These are phyloP conservation scores for Nymphaea colorata DNA, from an alignment of 164 flowering plant species.

Conservation along the genomic window DNA sequence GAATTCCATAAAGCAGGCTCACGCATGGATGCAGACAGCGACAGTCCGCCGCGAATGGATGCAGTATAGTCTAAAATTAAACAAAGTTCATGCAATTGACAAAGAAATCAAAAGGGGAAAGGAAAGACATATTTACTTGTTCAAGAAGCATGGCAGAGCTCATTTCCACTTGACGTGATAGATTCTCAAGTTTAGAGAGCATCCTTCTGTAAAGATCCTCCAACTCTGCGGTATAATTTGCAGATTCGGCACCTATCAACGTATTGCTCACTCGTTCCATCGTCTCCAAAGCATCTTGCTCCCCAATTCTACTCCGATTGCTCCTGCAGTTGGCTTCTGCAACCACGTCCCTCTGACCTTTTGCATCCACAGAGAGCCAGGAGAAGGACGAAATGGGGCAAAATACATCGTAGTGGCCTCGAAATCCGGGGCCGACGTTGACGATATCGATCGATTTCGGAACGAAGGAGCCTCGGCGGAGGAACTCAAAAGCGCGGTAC, in stretches of 20 bases:
- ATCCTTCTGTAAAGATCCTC: slow-evolving; percentile 77
- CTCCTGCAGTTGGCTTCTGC: slow-evolving; percentile 21
- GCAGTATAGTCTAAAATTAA: too few species aligned
- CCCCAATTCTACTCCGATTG: slow-evolving; percentile 39
- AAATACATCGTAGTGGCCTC: slow-evolving; percentile 59
- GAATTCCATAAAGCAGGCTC: too few species aligned
- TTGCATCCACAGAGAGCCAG: slow-evolving; percentile 21
- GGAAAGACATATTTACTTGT: slow-evolving; percentile 29
- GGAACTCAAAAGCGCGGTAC: slow-evolving; percentile 57
- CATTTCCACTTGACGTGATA: slow-evolving; percentile 55
- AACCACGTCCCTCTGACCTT: slow-evolving; percentile 23
- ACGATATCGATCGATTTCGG: slow-evolving; percentile 41
- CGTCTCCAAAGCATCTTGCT: slow-evolving; percentile 49
- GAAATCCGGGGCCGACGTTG: slow-evolving; percentile 82
- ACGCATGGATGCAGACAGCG: too few species aligned
- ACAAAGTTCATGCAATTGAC: too few species aligned
- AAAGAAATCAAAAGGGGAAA: too few species aligned
- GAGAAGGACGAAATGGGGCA: slow-evolving; percentile 58
- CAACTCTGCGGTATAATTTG: slow-evolving; percentile 35
- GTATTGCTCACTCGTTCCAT: slow-evolving; percentile 25
- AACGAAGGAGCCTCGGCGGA: slow-evolving; percentile 20
- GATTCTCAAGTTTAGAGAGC: slow-evolving; percentile 56
- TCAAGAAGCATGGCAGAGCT: slow-evolving; percentile 48
- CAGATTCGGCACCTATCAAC: slow-evolving; percentile 52
- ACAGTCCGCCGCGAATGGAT: too few species aligned